Evolutionary conservation across 2,329 filamentous ascomycete genomes (phyloP), one percentile per base, ranked within the genome.

Genomic region (Pseudogymnoascus verrucosus): DNA sequence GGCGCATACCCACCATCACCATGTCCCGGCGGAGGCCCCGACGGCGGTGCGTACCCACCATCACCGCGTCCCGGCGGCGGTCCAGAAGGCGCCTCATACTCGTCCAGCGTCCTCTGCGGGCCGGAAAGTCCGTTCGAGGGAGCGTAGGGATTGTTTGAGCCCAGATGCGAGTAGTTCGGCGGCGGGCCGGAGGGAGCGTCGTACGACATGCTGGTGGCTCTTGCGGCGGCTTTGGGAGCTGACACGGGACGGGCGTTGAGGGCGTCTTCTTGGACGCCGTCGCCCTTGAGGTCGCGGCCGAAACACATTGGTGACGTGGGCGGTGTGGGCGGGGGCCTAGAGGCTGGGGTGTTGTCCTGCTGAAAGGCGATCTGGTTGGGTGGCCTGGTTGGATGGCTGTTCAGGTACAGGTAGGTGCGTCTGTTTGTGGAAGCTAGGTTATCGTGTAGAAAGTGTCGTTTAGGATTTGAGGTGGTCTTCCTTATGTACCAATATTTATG

Each of bases 21-120:
- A 5, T 69, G 63, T n/a, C 61, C 61, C 8, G 72, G 73, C 31
- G 74, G 74, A 6, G 73, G 75, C 0, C 73, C 74, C 1, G 70
- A 61, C 11, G 70, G 74, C 8, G 74, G 69, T 16, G 69, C 69
- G 62, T 70, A 74, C 21, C 47, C 47, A 7, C 47, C 47, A 6
- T 69, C 64, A 2, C 61, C 63, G 6, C 21, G 59, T 1, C n/a
- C n/a, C 14, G 59, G 59, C 19, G 59, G 59, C 14, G 59, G 59
- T 5, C 60, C 60, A 44, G 28, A 26, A 11, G 60, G 60, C 36
- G 60, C 26, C n/a, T 31, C 60, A 19, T 61, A 61, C n/a, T 28
- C 60, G 2, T 26, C 19, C 5, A 4, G 28, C 11, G 19, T 34
- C 31, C 31, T 34, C 31, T 34, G 31, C 8, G 31, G 31, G 11